Evolutionary conservation across 768 basidiomycete genomes (phyloP).

Genomic region (Imleria badia): DNA sequence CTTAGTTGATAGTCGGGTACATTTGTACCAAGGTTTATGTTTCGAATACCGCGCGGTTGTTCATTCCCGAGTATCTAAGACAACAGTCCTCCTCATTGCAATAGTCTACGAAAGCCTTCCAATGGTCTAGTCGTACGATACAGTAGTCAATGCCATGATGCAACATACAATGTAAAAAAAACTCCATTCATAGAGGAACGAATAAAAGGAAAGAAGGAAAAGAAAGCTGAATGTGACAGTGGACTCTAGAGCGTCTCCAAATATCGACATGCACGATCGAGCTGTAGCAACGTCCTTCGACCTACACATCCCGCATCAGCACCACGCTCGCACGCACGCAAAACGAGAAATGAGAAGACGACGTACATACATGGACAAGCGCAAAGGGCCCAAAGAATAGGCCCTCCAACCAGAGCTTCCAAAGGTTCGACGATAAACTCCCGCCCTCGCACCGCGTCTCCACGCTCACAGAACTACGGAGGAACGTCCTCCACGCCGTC

Average conservation of each 20-base stretch:
- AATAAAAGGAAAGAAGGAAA: too few species aligned
- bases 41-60: too few species aligned
- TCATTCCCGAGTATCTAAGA: too few species aligned
- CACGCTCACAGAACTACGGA: conserved; percentile 52
- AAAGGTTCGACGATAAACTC: conserved; percentile 47
- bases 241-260: background rate
- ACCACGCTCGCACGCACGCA: background rate
- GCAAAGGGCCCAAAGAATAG: conserved; percentile 56
- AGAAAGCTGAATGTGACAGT: too few species aligned
- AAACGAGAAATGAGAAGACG: too few species aligned
- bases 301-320: conserved; percentile 9
- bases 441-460: conserved; percentile 22
- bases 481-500: conserved; percentile 39
- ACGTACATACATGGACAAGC: conserved; percentile 44
- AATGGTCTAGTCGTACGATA: too few species aligned
- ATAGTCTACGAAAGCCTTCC: too few species aligned
- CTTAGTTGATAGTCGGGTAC: background rate
- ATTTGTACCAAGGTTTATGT: too few species aligned
- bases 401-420: conserved; percentile 40
- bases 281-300: conserved; percentile 20
- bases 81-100: too few species aligned
- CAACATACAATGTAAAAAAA: too few species aligned
- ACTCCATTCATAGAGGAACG: too few species aligned
- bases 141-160: too few species aligned
- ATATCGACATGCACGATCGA: conserved; percentile 16